Evolutionary conservation across 2,329 filamentous ascomycete genomes (phyloP), one percentile per base, ranked within the genome.

Genomic region (Coniochaeta ligniaria): DNA sequence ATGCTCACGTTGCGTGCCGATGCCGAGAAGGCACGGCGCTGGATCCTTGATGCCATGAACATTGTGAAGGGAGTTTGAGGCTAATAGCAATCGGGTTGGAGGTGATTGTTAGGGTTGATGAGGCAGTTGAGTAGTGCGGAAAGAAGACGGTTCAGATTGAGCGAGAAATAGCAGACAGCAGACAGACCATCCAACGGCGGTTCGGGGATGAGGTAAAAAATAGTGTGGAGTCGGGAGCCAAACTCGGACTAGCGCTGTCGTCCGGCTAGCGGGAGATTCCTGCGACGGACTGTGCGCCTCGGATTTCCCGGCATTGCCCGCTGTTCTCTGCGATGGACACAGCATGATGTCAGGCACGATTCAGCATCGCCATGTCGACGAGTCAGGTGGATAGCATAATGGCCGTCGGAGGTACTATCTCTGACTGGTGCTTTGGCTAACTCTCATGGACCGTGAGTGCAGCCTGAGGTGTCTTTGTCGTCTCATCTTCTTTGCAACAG

Each of bases 21-120:
- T 74, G 85, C 89, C 73, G 90, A 92, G 80, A 93, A 93, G 75
- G 89, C 88, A 73, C 90, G 86, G 79, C 86, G 84, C 82, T 92
- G 89, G 76, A 89, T 80, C 68, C 74, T 81, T 67, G 85, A 82
- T 75, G 84, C 82, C 72, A 88, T 85, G 77, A 94, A 94, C 91
- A 96, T 93, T 66, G 69, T 88, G 75, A 69, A 63, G 59, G 17
- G 17, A 28, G 4, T 57, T 20, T 3, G 14, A 11, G 17, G n/a
- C n/a, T n/a, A 14, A 22, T 3, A n/a, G 33, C 54, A 57, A 36
- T 28, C 47, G 14, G 24, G 47, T 17, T 52, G 4, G 22, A 14
- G 26, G 26, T 14, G 17, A 41, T 22, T 36, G 35, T 36, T 14
- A 36, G 28, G 31, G 14, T 38, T 35, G 54, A 57, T 35, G 31